Conservation (phyloP, 2,329 filamentous ascomycete species). For the Celoporthe dispersa region DNA sequence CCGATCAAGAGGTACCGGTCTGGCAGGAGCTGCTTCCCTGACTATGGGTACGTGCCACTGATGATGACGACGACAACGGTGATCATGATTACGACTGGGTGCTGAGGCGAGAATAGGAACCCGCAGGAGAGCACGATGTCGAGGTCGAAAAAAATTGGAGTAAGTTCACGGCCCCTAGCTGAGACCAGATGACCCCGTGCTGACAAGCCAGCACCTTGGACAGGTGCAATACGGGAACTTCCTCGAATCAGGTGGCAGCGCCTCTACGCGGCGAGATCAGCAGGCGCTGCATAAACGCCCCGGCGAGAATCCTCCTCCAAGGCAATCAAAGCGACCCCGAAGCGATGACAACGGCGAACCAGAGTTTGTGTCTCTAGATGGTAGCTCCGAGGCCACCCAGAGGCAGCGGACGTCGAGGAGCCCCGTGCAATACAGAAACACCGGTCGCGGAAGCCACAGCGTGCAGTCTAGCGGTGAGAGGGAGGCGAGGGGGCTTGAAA, state of each 20-base stretch:
- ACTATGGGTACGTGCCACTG: constrained; percentile 44
- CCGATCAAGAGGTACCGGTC: constrained; percentile 39
- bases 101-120: constrained; percentile 21
- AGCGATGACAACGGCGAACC: constrained; percentile 4
- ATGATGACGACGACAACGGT: constrained; percentile 10
- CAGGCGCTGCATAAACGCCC: constrained; percentile 16
- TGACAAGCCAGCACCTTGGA: not conserved
- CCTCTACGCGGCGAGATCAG: not conserved
- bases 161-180: not conserved
- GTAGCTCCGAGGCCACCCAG: constrained; percentile 7
- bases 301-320: constrained; percentile 1
- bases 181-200: not conserved
- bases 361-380: constrained; percentile 5
- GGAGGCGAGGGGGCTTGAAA: constrained; percentile 2
- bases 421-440: constrained; percentile 7
- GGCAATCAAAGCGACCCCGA: constrained; percentile 22
- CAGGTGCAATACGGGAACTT: constrained; percentile 8
- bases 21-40: constrained; percentile 44
- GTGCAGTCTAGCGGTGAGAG: constrained; percentile 20
- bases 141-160: not conserved
- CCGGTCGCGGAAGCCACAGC: constrained; percentile 13
- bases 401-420: not conserved
- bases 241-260: not conserved
- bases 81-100: no score
- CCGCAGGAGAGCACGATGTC: constrained; percentile 17